Percentiles rank a stretch among this genome's conserved stretches.
Evolutionary conservation across 1,284 basidiomycete species (phyloP).

Genomic region (Fomes fomentarius): DNA sequence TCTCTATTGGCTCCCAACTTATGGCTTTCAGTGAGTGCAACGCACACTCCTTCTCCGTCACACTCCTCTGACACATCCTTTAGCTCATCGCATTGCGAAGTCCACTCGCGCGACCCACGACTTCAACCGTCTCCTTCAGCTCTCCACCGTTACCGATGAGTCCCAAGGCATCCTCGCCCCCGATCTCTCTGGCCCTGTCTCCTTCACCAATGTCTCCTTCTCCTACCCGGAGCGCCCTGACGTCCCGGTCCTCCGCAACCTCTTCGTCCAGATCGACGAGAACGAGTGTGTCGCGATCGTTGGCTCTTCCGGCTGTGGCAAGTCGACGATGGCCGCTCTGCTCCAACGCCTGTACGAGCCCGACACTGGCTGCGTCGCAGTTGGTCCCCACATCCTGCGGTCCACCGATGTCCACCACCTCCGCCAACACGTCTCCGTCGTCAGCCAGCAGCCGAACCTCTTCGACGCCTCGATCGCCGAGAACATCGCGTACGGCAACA

Average conservation of each 20-base stretch:
- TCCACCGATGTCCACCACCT: constrained; percentile 72
- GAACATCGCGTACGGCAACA: constrained; percentile 85
- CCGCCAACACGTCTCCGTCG: constrained; percentile 83
- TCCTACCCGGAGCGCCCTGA: constrained; percentile 83
- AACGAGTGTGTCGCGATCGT: constrained; percentile 90
- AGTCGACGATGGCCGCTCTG: constrained; percentile 84
- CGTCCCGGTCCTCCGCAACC: constrained; percentile 65
- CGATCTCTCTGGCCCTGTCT: constrained; percentile 64
- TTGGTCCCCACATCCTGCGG: constrained; percentile 56
- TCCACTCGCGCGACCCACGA: constrained; percentile 81
- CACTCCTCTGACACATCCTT: constrained; percentile 18
- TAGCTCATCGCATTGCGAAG: constrained; percentile 83
- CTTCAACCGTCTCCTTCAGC: constrained; percentile 68
- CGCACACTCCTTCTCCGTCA: neutral
- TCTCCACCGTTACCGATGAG: constrained; percentile 68
- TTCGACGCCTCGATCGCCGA: constrained; percentile 86
- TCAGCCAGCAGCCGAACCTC: constrained; percentile 83
- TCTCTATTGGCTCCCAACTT: constrained; percentile 89
- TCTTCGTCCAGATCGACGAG: constrained; percentile 66
- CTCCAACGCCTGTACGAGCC: constrained; percentile 90
- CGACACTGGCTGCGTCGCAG: constrained; percentile 58
- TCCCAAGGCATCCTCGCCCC: constrained; percentile 69
- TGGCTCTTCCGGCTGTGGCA: constrained; percentile 87
- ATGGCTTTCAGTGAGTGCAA: constrained; percentile 81
- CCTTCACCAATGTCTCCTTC: constrained; percentile 77